A percentile compares a stretch with the other conserved stretches of the same genome.
These are phyloP conservation scores for Calonectria pteridis DNA, from an alignment of 2,329 filamentous ascomycete species.

Conservation along the genomic window DNA sequence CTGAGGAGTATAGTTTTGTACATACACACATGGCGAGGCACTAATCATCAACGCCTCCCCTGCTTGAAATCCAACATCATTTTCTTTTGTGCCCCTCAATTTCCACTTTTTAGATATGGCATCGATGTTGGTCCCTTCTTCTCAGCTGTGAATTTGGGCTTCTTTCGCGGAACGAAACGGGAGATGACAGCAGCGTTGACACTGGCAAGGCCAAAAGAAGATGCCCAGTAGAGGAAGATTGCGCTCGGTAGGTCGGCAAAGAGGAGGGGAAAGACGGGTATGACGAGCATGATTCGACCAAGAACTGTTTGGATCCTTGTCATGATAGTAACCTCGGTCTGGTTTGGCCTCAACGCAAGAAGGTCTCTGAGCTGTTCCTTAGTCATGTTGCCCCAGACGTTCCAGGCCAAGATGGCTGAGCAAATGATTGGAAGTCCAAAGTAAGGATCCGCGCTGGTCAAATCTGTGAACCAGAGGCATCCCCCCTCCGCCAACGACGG, in stretches of 20 bases:
- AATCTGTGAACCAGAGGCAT: constrained; percentile 67
- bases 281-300: constrained; percentile 47
- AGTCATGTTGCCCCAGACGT: constrained; percentile 46
- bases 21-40: constrained; percentile 34
- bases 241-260: constrained; percentile 54
- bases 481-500: constrained; percentile 62
- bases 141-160: constrained; percentile 30
- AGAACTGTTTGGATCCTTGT: constrained; percentile 43
- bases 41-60: constrained; percentile 31
- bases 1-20: constrained; percentile 37
- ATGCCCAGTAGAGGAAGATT: constrained; percentile 56
- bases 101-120: constrained; percentile 40
- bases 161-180: constrained; percentile 35
- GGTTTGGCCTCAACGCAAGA: constrained; percentile 35
- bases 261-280: constrained; percentile 51
- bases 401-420: constrained; percentile 45
- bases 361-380: constrained; percentile 44
- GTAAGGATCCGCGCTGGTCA: constrained; percentile 65
- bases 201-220: constrained; percentile 51
- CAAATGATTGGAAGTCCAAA: constrained; percentile 59
- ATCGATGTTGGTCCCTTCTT: constrained; percentile 21
- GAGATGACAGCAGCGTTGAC: constrained; percentile 49
- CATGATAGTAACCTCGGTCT: constrained; percentile 32
- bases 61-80: constrained; percentile 27
- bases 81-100: constrained; percentile 22